Percentiles rank a stretch among this genome's conserved stretches.
Evolutionary conservation across 2,329 filamentous ascomycete species (phyloP).

Genomic region (Allantophomopsis lycopodina): DNA sequence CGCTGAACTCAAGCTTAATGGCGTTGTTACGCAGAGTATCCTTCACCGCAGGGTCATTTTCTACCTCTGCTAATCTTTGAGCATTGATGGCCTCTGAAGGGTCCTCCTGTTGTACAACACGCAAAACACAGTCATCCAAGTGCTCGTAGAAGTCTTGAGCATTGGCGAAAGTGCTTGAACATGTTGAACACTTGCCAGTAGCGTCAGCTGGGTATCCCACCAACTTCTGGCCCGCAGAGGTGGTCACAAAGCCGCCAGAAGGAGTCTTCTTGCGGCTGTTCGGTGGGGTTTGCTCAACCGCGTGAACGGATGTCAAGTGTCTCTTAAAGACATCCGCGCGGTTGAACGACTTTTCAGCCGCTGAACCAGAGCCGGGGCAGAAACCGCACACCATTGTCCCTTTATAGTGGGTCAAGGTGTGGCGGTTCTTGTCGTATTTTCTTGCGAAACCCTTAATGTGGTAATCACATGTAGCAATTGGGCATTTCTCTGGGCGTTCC

Average conservation of each 20-base stretch:
- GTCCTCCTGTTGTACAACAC: constrained; percentile 60
- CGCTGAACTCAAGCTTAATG: constrained; percentile 23
- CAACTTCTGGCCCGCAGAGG: constrained; percentile 43
- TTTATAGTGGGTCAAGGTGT: constrained; percentile 94
- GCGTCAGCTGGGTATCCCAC: constrained; percentile 62
- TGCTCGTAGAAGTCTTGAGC: constrained; percentile 98
- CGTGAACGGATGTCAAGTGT: constrained; percentile 84
- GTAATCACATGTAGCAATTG: constrained; percentile 86
- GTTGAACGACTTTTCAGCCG: constrained; percentile 91
- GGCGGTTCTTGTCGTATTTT: constrained; percentile 96
- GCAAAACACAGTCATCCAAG: constrained; percentile 63
- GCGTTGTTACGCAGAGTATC: constrained; percentile 50
- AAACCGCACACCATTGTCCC: constrained; percentile 97
- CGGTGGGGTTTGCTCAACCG: constrained; percentile 85
- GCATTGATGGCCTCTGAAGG: constrained; percentile 57
- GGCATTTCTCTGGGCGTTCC: constrained; percentile 91
- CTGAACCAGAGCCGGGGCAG: constrained; percentile 76
- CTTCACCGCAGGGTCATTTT: constrained; percentile 47
- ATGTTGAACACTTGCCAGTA: constrained; percentile 84
- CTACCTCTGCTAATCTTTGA: constrained; percentile 49
- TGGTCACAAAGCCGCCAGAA: constrained; percentile 16
- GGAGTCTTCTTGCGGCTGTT: constrained; percentile 66
- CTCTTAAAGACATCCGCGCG: constrained; percentile 95
- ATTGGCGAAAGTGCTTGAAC: constrained; percentile 68
- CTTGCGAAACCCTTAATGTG: constrained; percentile 87